These are phyloP conservation scores for Phlyctochytrium planicorne DNA, from an alignment of 192 early-diverging fungal genomes.

Conservation along the genomic window DNA sequence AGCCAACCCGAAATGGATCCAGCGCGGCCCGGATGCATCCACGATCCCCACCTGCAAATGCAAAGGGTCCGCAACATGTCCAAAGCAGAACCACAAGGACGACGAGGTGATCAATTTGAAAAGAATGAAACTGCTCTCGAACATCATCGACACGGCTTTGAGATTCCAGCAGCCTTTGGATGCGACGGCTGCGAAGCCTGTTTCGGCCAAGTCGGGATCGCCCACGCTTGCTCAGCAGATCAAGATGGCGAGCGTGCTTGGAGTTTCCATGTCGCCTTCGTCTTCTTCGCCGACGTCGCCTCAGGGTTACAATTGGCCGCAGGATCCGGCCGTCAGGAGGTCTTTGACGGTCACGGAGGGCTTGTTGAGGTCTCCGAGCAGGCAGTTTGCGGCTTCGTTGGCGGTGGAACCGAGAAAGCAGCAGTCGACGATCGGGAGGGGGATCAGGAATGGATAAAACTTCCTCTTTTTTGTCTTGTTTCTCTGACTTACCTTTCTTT, in stretches of 20 bases:
- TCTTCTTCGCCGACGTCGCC: not conserved
- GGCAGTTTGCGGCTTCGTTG: conserved; percentile 2
- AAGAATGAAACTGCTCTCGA: conserved; percentile 2
- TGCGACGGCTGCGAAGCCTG: not conserved
- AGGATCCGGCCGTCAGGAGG: not conserved
- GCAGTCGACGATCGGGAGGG: too few species aligned
- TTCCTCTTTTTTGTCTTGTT: too few species aligned
- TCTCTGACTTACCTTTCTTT: too few species aligned
- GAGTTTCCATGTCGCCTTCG: not conserved
- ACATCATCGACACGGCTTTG: conserved; percentile 11
- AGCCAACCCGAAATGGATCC: not conserved
- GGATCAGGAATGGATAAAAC: too few species aligned
- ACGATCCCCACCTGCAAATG: not conserved
- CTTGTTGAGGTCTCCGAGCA: conserved; percentile 6
- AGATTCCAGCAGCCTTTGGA: conserved; percentile 3
- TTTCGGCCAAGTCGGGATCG: too few species aligned
- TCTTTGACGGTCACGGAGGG: not conserved
- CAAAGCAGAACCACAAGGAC: not conserved
- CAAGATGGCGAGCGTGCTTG: too few species aligned
- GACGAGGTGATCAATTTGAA: conserved; percentile 11
- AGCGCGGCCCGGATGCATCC: not conserved
- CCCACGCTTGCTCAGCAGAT: too few species aligned
- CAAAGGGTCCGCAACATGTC: too few species aligned
- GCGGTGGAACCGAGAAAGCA: conserved; percentile 3
- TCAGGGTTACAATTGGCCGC: not conserved